Evolutionary conservation across 176 grass and related monocot genomes (phyloP).

Genomic region (Ensete glaucum): DNA sequence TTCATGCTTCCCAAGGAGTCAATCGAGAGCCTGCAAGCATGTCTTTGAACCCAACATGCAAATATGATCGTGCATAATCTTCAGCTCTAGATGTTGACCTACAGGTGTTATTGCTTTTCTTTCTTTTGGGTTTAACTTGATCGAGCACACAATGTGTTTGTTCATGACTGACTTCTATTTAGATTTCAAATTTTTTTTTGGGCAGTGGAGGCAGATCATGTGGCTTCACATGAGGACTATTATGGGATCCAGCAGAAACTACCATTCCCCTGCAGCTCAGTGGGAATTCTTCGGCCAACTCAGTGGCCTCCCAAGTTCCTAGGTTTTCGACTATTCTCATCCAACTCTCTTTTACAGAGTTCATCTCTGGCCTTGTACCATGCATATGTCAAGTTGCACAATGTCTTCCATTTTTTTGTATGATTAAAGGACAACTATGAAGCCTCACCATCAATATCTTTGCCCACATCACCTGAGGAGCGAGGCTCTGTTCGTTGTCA

Average conservation of each 20-base stretch:
- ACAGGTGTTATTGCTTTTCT: no score
- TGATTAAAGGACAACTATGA: background rate
- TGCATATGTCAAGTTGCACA: no score
- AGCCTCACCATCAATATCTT: background rate
- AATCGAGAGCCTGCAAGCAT: background rate
- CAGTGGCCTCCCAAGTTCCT: background rate
- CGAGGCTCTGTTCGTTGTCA: background rate
- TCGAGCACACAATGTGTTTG: no score
- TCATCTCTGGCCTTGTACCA: no score
- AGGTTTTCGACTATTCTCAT: background rate
- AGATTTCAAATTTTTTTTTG: no score
- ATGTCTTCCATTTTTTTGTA: background rate
- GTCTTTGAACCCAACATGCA: no score
- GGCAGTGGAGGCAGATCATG: background rate
- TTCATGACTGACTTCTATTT: no score
- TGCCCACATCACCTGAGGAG: constrained; percentile 1
- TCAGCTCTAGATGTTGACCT: no score
- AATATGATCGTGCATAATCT: no score
- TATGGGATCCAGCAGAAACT: constrained; percentile 1
- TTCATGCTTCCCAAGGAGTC: background rate
- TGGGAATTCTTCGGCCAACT: background rate
- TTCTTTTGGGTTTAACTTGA: no score
- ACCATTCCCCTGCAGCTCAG: background rate
- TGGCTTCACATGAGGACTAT: background rate
- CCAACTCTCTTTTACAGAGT: background rate